These are phyloP conservation scores for Leccinum aurantiacum DNA, from an alignment of 768 basidiomycete species.

Conservation along the genomic window DNA sequence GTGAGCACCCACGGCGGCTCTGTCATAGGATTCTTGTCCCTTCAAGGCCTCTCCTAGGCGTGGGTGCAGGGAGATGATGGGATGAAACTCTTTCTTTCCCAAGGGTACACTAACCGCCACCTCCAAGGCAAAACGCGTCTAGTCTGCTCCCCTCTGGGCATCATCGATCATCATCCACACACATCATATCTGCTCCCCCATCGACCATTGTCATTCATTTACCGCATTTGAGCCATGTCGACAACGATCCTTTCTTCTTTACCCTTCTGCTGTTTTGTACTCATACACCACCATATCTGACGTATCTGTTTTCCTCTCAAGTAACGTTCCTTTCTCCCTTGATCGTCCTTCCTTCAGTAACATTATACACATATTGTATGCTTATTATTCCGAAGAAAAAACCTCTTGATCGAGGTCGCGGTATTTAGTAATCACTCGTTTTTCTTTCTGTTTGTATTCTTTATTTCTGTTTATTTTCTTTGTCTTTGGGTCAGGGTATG, in stretches of 20 bases:
- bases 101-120: too few relatives aligned
- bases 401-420: not conserved
- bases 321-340: not conserved
- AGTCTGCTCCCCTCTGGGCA: not conserved
- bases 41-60: too few relatives aligned
- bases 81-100: too few relatives aligned
- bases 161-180: not conserved
- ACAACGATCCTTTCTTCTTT: not conserved
- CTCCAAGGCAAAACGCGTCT: not conserved
- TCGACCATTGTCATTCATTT: not conserved
- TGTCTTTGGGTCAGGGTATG: not conserved
- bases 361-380: not conserved
- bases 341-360: not conserved
- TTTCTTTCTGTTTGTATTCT: slow-evolving; percentile 11
- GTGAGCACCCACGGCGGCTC: too few relatives aligned
- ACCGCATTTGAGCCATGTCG: not conserved
- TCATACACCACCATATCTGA: not conserved
- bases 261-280: not conserved
- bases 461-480: not conserved
- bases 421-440: not conserved
- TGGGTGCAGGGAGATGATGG: too few relatives aligned
- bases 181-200: not conserved
- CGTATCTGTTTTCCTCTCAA: not conserved
- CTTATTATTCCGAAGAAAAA: not conserved
- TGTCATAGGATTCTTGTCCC: too few relatives aligned